Evolutionary conservation across 257 asterid genomes (phyloP), one percentile per base, ranked within the genome.

Genomic region (Gardenia jasminoides): DNA sequence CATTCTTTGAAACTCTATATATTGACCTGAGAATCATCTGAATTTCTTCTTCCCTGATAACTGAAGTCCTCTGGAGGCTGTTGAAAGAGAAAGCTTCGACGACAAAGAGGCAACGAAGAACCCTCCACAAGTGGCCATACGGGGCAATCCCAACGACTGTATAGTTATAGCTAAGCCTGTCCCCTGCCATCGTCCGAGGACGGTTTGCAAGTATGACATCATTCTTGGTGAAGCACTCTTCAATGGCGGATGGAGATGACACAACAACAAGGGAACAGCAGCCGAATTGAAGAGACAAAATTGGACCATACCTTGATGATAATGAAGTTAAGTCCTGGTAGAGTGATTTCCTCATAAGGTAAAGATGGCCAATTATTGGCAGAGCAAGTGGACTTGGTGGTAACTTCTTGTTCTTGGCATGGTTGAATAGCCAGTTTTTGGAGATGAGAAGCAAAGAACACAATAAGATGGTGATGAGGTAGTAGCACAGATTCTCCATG

Each of bases 161-260:
- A 73, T 87, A 85, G 86, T 85, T 82, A 83, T 85, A 90, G 0
- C 89, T 77, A 13, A 86, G 50, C 19, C 69, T 70, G 74, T 87
- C 90, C 0, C 80, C 90, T 1, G 81, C 82, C 80, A 91, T 13
- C 69, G 79, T 61, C 0, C 16, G 28, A 7, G 93, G 94, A 12
- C 93, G 89, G 66, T 86, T 87, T 26, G 94, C 91, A 46, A 91
- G 81, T 3, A 78, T 39, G 9, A 87, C 26, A 70, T 91, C 94
- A 82, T 90, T 85, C 69, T 77, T 83, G 7, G 89, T 84, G 88
- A 91, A 84, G 82, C 93, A 91, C 79, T 91, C 93, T 46, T 88
- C 89, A 19, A 87, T 58, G 30, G 88, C 86, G 0, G 89, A 83
- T 17, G 94, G 85, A 36, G 93, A 90, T 8, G 94, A 90, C 15